These are phyloP conservation scores for Yarrowia porcina DNA, from an alignment of 805 yeast species.

Conservation along the genomic window DNA sequence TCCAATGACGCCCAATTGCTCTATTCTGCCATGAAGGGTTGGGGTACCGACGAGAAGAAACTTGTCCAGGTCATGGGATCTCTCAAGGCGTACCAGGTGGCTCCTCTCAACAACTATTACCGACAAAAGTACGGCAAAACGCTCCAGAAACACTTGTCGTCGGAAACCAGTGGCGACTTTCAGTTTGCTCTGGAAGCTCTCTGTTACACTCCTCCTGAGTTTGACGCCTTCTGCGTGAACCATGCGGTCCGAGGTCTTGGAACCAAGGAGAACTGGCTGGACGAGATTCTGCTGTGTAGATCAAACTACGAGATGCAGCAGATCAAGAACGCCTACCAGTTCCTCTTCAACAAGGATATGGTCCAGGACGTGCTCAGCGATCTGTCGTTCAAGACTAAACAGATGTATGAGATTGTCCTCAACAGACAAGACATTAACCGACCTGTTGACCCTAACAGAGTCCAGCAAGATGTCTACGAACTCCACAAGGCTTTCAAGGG, in stretches of 20 bases:
- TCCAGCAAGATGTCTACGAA: constrained; percentile 29
- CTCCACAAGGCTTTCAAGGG: constrained; percentile 30
- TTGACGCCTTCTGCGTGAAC: constrained; percentile 30
- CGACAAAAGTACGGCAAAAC: constrained; percentile 28
- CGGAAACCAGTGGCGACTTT: constrained; percentile 30
- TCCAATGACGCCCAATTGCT: constrained; percentile 28
- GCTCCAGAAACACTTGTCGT: constrained; percentile 28
- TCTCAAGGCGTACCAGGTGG: constrained; percentile 29
- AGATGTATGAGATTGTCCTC: constrained; percentile 30
- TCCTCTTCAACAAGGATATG: constrained; percentile 27
- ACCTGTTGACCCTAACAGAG: constrained; percentile 24
- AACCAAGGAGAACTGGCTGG: constrained; percentile 30
- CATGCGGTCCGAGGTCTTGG: constrained; percentile 30
- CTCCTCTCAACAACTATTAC: constrained; percentile 27
- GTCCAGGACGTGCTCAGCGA: constrained; percentile 29
- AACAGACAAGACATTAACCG: constrained; percentile 28
- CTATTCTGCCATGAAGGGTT: constrained; percentile 31
- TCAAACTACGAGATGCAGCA: constrained; percentile 30
- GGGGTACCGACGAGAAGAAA: constrained; percentile 32
- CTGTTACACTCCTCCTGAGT: constrained; percentile 30
- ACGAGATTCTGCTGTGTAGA: constrained; percentile 30
- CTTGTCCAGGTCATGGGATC: constrained; percentile 28
- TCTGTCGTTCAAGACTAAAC: constrained; percentile 31
- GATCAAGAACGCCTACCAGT: constrained; percentile 30
- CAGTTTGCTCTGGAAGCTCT: constrained; percentile 29